A percentile compares a stretch with the other conserved stretches of the same genome.
These are phyloP conservation scores for Lablab purpureus DNA, from an alignment of 306 rosid species.

Conservation along the genomic window DNA sequence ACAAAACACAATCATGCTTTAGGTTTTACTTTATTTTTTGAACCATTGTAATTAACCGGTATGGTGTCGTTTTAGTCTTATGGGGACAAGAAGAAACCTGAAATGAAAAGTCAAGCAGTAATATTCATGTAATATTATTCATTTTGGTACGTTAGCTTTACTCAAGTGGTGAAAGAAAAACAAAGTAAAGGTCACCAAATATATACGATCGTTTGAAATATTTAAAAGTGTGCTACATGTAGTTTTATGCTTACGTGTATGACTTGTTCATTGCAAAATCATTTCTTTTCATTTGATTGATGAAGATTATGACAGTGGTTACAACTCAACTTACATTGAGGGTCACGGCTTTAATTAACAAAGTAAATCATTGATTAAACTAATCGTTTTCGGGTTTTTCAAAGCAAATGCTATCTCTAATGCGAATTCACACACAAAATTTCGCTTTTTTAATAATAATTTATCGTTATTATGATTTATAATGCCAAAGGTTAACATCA, in stretches of 20 bases:
- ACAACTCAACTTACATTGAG: slow-evolving; percentile 6
- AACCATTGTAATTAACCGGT: not conserved
- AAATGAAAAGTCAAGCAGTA: not conserved
- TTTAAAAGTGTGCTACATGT: not conserved
- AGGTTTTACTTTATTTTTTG: not conserved
- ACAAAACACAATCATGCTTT: not conserved
- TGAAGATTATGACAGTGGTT: slow-evolving; percentile 18
- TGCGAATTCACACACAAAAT: slow-evolving; percentile 26
- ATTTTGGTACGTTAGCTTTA: too few species aligned
- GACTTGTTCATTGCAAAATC: not conserved
- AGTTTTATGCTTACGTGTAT: not conserved
- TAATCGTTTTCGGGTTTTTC: slow-evolving; percentile 29
- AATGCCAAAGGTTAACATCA: slow-evolving; percentile 45
- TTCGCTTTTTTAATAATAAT: slow-evolving; percentile 31
- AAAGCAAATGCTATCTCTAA: slow-evolving; percentile 20
- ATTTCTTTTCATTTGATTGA: not conserved
- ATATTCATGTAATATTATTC: too few species aligned
- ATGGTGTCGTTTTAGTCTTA: too few species aligned
- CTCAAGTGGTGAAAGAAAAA: too few species aligned
- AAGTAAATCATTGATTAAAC: slow-evolving; percentile 42
- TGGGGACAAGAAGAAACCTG: not conserved
- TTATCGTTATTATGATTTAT: slow-evolving; percentile 49
- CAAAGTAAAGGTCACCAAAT: not conserved
- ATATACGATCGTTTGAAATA: not conserved
- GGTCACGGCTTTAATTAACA: slow-evolving; percentile 29